Base-by-base conservation (phyloP, 495 filamentous ascomycete species). In the Trichocladium uniseriatum region DNA sequence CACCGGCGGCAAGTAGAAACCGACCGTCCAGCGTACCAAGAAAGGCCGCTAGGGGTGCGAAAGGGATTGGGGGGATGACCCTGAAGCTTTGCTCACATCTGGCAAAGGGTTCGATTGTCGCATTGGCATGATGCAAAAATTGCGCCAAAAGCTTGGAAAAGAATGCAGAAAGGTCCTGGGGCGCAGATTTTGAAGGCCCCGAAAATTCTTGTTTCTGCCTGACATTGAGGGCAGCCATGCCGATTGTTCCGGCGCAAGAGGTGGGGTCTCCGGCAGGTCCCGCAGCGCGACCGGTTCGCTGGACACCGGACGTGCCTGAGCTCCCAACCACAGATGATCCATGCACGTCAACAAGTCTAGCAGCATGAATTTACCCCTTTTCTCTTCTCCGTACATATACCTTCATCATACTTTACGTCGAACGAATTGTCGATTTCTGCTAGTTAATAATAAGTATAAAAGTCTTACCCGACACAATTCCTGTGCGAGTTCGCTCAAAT, bases 1-100 rank as follows among this genome's bases (percentile, higher is more conserved):
- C 20, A 28, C 35, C 38, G 41, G 45, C 41, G 20, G 34, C 3
- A 39, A 21, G 0, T 2, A 31, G 10, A 35, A 19, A 14, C 15
- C 20, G 44, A 35, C 45, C 52, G 53, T 52, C 42, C 53, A 53
- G 38, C 38, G 42, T 16, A 21, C 32, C 21, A 44, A 11, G 24
- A 29, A 41, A 51, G 32, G 46, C 44, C 19, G 41, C 42, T 34
- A 31, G 15, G 29, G 27, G 10, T 35, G 9, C 24, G 34, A n/a
- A 24, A 19, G 10, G 20, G 10, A 38, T 29, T 32, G 44, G 32
- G 19, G 2, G 16, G 18, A 13, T 27, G 16, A 3, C 15, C 21
- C 14, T 18, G 28, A n/a, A 42, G 21, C 16, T 20, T 16, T 6
- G n/a, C 32, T 51, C 48, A 41, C 27, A 46, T 51, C 24, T 32